Conservation (phyloP, 106 monocot species). For the Chionographis japonica region DNA sequence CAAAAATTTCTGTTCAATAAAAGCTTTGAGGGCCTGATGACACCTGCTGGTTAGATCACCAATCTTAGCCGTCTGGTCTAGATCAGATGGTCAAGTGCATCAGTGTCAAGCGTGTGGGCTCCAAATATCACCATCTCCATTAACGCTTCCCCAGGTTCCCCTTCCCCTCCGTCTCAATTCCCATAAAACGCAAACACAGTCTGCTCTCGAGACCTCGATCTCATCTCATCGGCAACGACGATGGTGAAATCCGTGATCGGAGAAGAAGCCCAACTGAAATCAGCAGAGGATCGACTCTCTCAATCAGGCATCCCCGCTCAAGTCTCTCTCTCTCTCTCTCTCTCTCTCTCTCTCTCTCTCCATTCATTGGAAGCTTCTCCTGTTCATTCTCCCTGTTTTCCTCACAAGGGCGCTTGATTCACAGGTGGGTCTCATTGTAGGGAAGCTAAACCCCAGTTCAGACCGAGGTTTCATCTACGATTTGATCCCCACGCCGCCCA, state of each 20-base stretch:
- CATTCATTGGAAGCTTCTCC: neutral
- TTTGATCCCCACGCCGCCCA: slow-evolving; percentile 80
- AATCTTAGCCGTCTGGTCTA: too few relatives aligned
- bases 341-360: neutral
- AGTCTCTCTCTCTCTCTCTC: neutral
- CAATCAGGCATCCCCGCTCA: slow-evolving; percentile 20
- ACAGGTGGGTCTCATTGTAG: slow-evolving; percentile 66
- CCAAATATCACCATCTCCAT: too few relatives aligned
- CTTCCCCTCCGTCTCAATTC: too few relatives aligned
- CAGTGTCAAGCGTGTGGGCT: too few relatives aligned
- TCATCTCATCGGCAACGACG: neutral
- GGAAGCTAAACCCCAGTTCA: slow-evolving; percentile 42
- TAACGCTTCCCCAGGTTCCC: too few relatives aligned
- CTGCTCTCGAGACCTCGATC: neutral
- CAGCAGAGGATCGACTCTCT: slow-evolving; percentile 63
- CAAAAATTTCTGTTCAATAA: too few relatives aligned
- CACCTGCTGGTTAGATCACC: too few relatives aligned
- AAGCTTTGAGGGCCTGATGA: too few relatives aligned
- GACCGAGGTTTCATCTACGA: slow-evolving; percentile 68
- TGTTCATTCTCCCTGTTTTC: neutral
- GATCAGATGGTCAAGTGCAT: too few relatives aligned
- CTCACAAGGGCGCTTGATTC: neutral
- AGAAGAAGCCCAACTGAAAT: slow-evolving; percentile 67
- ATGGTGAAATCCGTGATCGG: slow-evolving; percentile 79
- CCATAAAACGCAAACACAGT: neutral